Evolutionary conservation across 2,329 filamentous ascomycete species (phyloP), one percentile per base, ranked within the genome.

Genomic region (Xylaria sp.): DNA sequence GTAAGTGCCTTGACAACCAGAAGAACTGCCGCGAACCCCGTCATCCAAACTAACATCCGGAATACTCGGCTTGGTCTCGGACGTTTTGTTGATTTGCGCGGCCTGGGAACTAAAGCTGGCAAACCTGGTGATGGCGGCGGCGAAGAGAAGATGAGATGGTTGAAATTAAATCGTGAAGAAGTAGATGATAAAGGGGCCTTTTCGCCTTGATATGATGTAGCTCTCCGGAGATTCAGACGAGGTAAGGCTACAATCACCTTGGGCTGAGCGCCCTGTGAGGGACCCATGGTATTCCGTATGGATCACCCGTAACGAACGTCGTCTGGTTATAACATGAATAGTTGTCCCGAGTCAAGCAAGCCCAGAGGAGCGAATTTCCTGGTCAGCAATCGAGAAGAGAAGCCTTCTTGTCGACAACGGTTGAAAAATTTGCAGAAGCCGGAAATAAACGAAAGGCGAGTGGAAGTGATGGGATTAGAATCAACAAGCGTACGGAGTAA

Each of bases 101-200:
- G 83, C 62, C 86, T 81, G 11, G 85, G 85, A 42, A 88, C 77
- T 56, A 89, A 79, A 11, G 84, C 85, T 10, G 88, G 90, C 54
- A 92, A 81, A 63, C 84, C 83, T 1, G 88, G 89, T 1, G 87
- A 93, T 39, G 83, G 82, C 3, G 88, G 87, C 30, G 88, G 89
- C 2, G 63, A 65, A 1, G 83, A 86, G 72, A 84, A 86, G 66
- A 87, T 76, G 46, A 90, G 80, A 63, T 89, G 84, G 68, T 86
- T 86, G 74, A 88, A 86, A 72, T 76, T 84, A 73, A 87, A 87
- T 52, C 83, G 77, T 16, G 84, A 85, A 39, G 80, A 87, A 30
- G 80, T 87, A 54, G 83, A 83, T 23, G 83, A 87, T 8, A 83
- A 68, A 5, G 82, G 80, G 0, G 72, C 77, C 69, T 73, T 80